Evolutionary conservation across 2,329 filamentous ascomycete genomes (phyloP), one percentile per base, ranked within the genome.

Genomic region (Colletotrichum sp.): DNA sequence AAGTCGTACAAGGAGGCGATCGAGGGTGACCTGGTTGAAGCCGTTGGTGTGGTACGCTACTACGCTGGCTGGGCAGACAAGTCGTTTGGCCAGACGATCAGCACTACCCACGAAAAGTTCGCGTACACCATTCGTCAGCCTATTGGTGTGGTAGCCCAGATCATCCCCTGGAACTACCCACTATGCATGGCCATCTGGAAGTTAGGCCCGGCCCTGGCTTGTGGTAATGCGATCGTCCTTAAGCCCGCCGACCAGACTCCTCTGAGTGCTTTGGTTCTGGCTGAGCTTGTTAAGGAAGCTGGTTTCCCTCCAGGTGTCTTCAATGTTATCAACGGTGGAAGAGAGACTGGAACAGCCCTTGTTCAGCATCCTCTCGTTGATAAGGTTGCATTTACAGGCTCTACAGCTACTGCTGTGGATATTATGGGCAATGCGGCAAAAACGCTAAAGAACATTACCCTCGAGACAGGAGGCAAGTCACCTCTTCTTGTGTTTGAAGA

Each of bases 31-130:
- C 78, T 96, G 7, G 86, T 82, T 2, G 85, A 87, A 76, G 85
- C 85, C 24, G 80, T 84, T 12, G 80, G 79, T 71, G 84, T 92
- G 24, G 86, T 92, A 60, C 92, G 93, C 79, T 96, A 96, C 84
- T 96, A 96, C 81, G 93, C 91, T 63, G 94, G 94, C 44, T 96
- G 91, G 85, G 93, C 94, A 34, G 94, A 96, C 85, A 96, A 96
- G 87, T 92, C 95, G 64, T 91, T 93, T 78, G 95, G 95, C 12
- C 92, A 95, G 81, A 94, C 93, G 18, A 95, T 96, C 79, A 92
- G 93, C 77, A 95, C 93, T 0, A 91, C 89, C 1, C 87, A 88
- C 0, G 86, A 88, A n/a, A 96, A 96, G 82, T 90, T 96, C 78
- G 93, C 93, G 3, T 96, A 96, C 80, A 95, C 93, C 0, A 87